Evolutionary conservation across 352 stramenopile genomes (phyloP), one percentile per base, ranked within the genome.

Genomic region (Aphanomyces euteiches): DNA sequence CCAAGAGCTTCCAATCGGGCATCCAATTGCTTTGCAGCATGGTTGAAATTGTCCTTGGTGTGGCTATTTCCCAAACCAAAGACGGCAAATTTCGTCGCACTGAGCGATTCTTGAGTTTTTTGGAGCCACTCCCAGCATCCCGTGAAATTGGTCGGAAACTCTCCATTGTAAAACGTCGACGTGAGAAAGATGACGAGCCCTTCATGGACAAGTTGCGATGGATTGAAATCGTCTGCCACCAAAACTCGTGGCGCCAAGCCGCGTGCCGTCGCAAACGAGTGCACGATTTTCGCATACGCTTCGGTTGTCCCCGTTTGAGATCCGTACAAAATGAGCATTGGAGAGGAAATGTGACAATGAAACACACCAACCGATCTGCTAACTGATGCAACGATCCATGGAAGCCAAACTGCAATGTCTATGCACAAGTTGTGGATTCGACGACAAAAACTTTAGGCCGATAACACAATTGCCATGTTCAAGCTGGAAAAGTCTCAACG

Each of bases 31-130:
- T 70, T 70, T 15, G 45, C 64, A 10, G 64, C 64, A 28, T 38
- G 45, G 54, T 70, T 70, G 38, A 70, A 70, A 41, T 70, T 70
- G 54, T 59, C 45, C 54, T 70, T 70, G 54, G 64, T 70, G n/a
- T 41, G n/a, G 36, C 17, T 59, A 41, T 54, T 59, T 6, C 64
- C 64, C 5, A 70, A 36, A 2, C 64, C 64, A 70, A 70, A 70
- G 34, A 70, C 64, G 38, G 40, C 64, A 61, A 70, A 70, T 37
- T 70, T 70, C 10, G 50, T 43, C 13, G 56, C 56, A 5, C 17
- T 7, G n/a, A 70, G 19, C 2, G 45, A 12, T n/a, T 28, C 13
- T 4, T 21, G 34, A 7, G 56, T 54, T 1, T 19, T 70, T 17
- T 61, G 56, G 54, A 70, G 64, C 38, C 37, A 70, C 7, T 70